A percentile compares a stretch with the other conserved stretches of the same genome.
Evolutionary conservation across 108 stramenopile species (phyloP).

Genomic region (Fragilaria radians): DNA sequence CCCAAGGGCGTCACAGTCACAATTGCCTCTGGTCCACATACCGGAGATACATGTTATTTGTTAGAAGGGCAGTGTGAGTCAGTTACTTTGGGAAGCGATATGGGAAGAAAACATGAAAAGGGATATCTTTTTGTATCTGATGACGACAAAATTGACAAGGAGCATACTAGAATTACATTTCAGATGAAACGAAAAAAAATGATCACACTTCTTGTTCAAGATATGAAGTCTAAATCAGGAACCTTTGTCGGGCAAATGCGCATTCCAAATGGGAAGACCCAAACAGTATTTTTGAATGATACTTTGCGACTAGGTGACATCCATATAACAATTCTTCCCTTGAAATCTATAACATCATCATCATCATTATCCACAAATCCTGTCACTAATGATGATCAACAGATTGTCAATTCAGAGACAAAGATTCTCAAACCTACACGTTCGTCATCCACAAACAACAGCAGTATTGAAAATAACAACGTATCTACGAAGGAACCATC

Average conservation of each 20-base stretch:
- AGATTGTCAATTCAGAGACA: not conserved
- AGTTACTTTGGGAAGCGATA: conserved; percentile 12
- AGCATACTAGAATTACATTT: conserved; percentile 15
- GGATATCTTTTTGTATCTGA: not conserved
- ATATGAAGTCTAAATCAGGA: conserved; percentile 39
- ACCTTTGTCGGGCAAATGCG: conserved; percentile 43
- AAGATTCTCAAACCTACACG: too few relatives aligned
- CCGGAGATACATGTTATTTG: conserved; percentile 8
- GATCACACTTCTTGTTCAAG: conserved; percentile 31
- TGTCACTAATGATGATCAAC: not conserved
- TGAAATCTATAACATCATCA: not conserved
- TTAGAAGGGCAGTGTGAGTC: conserved; percentile 14
- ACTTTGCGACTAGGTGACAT: conserved; percentile 47
- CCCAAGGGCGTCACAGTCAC: conserved; percentile 14
- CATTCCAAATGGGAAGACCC: conserved; percentile 34
- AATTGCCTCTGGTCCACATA: conserved; percentile 11
- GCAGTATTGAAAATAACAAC: not conserved
- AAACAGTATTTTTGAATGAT: conserved; percentile 49
- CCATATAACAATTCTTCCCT: not conserved
- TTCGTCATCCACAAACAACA: not conserved
- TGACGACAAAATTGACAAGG: conserved; percentile 1
- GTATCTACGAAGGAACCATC: not conserved
- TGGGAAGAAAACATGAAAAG: conserved; percentile 11
- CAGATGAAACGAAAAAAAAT: conserved; percentile 12
- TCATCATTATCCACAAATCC: not conserved